Conservation (phyloP, 2,329 filamentous ascomycete genomes). For the Nemania abortiva region DNA sequence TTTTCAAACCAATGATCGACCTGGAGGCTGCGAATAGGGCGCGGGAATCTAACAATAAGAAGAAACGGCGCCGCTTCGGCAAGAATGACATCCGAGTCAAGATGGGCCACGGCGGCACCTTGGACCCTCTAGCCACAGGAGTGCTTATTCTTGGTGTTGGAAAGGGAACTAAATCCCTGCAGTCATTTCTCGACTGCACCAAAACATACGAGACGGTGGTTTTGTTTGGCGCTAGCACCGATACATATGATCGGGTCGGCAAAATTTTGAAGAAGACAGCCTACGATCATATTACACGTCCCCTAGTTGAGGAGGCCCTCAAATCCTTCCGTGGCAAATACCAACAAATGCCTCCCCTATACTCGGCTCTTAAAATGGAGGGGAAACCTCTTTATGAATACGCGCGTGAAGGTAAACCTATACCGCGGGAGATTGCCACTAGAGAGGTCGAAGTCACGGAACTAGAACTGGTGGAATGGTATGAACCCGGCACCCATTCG, state of each 20-base stretch:
- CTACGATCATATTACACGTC: constrained; percentile 84
- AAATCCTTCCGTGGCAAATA: constrained; percentile 82
- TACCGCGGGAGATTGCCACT: constrained; percentile 86
- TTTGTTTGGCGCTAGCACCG: constrained; percentile 90
- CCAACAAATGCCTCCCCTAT: constrained; percentile 91
- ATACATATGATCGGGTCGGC: constrained; percentile 89
- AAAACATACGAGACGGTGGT: constrained; percentile 94
- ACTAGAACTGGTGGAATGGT: constrained; percentile 86
- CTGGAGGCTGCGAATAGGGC: constrained; percentile 68
- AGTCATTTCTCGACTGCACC: constrained; percentile 84
- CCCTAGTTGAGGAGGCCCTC: constrained; percentile 81
- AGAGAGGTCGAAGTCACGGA: constrained; percentile 82
- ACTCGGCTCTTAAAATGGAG: constrained; percentile 91
- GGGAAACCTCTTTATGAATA: constrained; percentile 98
- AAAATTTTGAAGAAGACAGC: constrained; percentile 81
- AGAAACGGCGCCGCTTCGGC: constrained; percentile 67
- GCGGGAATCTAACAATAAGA: constrained; percentile 69
- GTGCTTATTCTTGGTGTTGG: constrained; percentile 92
- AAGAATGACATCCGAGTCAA: constrained; percentile 80
- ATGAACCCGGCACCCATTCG: constrained; percentile 82
- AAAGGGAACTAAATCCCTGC: constrained; percentile 84
- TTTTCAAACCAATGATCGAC: constrained; percentile 83
- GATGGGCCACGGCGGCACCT: constrained; percentile 94
- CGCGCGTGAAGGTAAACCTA: constrained; percentile 86
- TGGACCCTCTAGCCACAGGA: constrained; percentile 93